These are phyloP conservation scores for Nakataea oryzae DNA, from an alignment of 2,329 filamentous ascomycete genomes.

Conservation along the genomic window DNA sequence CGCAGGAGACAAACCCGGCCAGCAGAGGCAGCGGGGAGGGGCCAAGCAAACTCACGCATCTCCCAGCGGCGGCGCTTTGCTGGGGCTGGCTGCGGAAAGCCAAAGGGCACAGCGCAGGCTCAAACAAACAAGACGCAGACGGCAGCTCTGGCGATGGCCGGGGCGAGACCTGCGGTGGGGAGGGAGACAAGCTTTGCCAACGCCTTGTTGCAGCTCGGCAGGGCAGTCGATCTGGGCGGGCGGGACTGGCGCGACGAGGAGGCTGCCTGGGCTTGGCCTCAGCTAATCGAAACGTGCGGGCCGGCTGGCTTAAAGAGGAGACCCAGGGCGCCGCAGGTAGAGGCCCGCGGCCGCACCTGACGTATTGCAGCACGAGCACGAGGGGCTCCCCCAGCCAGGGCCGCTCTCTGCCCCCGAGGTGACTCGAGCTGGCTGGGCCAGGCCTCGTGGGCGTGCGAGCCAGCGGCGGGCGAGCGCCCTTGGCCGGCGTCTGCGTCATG, in stretches of 20 bases:
- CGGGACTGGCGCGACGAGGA: too few species aligned
- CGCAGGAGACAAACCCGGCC: too few species aligned
- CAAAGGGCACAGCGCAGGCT: too few species aligned
- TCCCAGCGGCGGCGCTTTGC: not conserved
- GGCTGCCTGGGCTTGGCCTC: too few species aligned
- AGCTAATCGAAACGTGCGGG: not conserved
- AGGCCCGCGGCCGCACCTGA: not conserved
- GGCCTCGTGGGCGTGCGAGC: not conserved
- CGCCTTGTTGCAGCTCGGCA: not conserved
- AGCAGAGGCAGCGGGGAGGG: not conserved
- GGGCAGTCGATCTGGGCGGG: not conserved
- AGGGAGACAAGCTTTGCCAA: not conserved
- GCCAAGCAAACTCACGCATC: not conserved
- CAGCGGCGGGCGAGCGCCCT: too few species aligned
- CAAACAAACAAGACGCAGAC: not conserved
- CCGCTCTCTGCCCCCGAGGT: too few species aligned
- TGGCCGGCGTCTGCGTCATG: not conserved
- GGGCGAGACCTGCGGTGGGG: not conserved
- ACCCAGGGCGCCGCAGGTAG: not conserved
- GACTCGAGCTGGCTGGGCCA: not conserved
- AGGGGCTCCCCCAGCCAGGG: too few species aligned
- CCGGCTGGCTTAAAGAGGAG: not conserved
- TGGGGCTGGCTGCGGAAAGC: not conserved
- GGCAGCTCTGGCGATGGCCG: not conserved
- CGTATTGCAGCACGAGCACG: too few species aligned